Evolutionary conservation across 208 protist genomes (phyloP), one percentile per base, ranked within the genome.

Genomic region (Leishmania martiniquensis): DNA sequence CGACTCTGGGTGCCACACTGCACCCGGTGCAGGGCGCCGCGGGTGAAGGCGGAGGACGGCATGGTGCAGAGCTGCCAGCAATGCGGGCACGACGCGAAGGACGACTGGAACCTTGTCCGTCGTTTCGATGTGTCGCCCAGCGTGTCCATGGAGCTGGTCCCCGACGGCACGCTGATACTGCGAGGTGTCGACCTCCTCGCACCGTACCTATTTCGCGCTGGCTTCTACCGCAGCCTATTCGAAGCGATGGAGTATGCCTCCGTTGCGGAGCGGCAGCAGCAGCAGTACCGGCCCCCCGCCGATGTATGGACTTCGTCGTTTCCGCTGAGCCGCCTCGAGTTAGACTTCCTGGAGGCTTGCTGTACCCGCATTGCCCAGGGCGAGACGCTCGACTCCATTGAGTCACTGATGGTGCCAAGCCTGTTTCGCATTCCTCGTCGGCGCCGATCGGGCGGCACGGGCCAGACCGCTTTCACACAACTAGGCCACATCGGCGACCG

Each of bases 291-390:
- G 12, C 65, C 76, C 0, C 82, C 72, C 39, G 59, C 59, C 10
- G 90, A 90, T 29, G 75, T 97, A 51, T 97, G 94, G 92, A 80
- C 82, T 37, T 94, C 87, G 7, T 91, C 85, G 0, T 72, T 78
- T 52, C 73, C 85, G 29, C 87, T 96, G 34, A 88, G 85, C 4
- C 81, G 92, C 47, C 88, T 94, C 39, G 92, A 97, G 71, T 75
- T 97, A 22, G 94, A 97, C 81, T 97, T 97, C 72, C 62, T 97
- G 20, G 92, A 95, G 77, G 94, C 92, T 17, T 96, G 92, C 77
- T 97, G 94, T 78, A 72, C 88, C 37, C 89, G 94, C 34, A 76
- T 97, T 6, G 91, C 92, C 0, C 62, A 76, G 37, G 89, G 90
- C 1, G 89, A 86, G 76, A 44, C 55, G 5, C 67, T 85, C 29